Conservation (phyloP, 2,329 filamentous ascomycete genomes). For the Penicillium occitanis region DNA sequence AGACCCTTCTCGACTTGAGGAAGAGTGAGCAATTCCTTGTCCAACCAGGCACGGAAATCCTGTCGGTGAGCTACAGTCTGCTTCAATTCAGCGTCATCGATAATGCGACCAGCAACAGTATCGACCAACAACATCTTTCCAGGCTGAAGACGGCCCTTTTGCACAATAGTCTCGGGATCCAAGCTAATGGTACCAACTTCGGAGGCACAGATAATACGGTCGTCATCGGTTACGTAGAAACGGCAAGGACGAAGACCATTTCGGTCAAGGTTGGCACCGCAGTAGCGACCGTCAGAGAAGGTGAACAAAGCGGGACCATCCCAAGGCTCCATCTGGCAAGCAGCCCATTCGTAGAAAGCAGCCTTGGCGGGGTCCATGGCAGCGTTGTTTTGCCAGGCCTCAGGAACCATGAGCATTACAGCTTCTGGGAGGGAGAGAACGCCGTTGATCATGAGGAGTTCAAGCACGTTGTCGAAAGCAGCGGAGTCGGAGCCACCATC, state of each 20-base stretch:
- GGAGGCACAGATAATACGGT: constrained; percentile 94
- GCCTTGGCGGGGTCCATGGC: constrained; percentile 93
- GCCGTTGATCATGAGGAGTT: constrained; percentile 91
- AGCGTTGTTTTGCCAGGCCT: constrained; percentile 94
- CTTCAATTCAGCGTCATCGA: constrained; percentile 92
- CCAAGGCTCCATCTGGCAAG: constrained; percentile 99
- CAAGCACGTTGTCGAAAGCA: constrained; percentile 94
- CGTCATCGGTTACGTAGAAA: constrained; percentile 95
- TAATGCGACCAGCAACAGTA: constrained; percentile 84
- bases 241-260: constrained; percentile 94
- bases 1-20: constrained; percentile 70
- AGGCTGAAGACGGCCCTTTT: constrained; percentile 91
- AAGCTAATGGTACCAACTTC: constrained; percentile 93
- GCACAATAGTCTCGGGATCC: constrained; percentile 83
- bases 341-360: constrained; percentile 98
- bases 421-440: constrained; percentile 93
- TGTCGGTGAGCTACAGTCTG: constrained; percentile 79
- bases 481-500: constrained; percentile 96
- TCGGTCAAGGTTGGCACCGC: constrained; percentile 92
- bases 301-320: constrained; percentile 96
- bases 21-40: constrained; percentile 79
- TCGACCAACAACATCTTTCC: constrained; percentile 96
- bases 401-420: constrained; percentile 97
- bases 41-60: constrained; percentile 85
- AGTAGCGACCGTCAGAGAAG: constrained; percentile 94